Conservation (phyloP, 768 basidiomycete genomes). For the Rhodosporidiobolus odoratus region DNA sequence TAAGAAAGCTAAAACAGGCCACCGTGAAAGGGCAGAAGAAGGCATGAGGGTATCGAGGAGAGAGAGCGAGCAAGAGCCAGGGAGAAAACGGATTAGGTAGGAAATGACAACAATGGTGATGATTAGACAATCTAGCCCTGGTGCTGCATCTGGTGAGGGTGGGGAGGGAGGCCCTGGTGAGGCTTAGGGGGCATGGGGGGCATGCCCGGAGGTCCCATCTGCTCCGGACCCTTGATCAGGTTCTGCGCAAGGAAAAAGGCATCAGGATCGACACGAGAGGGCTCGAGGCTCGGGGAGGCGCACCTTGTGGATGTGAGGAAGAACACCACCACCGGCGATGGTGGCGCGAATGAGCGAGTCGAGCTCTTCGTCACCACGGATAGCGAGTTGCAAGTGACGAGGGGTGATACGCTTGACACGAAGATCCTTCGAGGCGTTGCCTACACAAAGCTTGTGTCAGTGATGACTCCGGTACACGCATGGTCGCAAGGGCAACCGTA, state of each 20-base stretch:
- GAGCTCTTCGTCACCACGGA: constrained; percentile 95
- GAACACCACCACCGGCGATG: constrained; percentile 60
- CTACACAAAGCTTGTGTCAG: constrained; percentile 48
- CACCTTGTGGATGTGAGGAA: constrained; percentile 43
- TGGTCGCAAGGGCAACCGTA: constrained; percentile 47
- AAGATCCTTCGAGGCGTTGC: constrained; percentile 96
- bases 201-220: constrained; percentile 18
- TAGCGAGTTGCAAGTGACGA: constrained; percentile 89
- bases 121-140: not conserved
- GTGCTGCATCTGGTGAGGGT: not conserved
- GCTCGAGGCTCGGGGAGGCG: not conserved
- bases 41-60: too few species aligned
- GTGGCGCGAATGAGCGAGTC: constrained; percentile 89
- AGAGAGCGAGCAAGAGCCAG: not conserved
- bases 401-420: constrained; percentile 95
- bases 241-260: constrained; percentile 7
- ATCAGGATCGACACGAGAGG: not conserved
- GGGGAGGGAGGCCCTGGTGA: not conserved
- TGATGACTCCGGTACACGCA: not conserved
- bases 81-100: too few species aligned
- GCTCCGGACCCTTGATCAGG: constrained; percentile 33
- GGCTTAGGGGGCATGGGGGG: not conserved
- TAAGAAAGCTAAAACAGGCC: too few species aligned
- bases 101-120: too few species aligned
- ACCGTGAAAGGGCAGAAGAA: too few species aligned